Evolutionary conservation across 2,329 filamentous ascomycete species (phyloP).

Genomic region (Aspergillus sp.): DNA sequence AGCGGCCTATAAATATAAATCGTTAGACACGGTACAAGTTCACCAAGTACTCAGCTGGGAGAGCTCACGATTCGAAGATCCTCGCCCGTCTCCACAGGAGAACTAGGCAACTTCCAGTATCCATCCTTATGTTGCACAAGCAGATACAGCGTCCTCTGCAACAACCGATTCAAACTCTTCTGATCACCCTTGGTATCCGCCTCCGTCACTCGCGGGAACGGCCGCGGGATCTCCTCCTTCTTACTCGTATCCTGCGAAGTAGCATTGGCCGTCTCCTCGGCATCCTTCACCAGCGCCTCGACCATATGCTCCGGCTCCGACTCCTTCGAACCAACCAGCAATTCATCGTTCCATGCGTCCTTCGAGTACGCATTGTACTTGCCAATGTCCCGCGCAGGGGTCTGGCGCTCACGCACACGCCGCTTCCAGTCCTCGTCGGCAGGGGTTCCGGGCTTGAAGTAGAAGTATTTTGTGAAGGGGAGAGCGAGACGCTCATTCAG

Average conservation of each 20-base stretch:
- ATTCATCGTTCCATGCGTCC: constrained; percentile 86
- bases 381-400: constrained; percentile 77
- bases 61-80: constrained; percentile 71
- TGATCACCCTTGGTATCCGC: constrained; percentile 71
- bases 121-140: constrained; percentile 66
- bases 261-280: constrained; percentile 47
- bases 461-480: constrained; percentile 85
- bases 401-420: constrained; percentile 69
- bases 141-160: constrained; percentile 81
- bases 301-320: constrained; percentile 59
- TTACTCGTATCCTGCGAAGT: constrained; percentile 40
- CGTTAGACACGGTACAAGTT: constrained; percentile 1
- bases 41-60: not conserved
- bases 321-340: constrained; percentile 65
- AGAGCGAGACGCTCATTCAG: constrained; percentile 86
- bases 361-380: constrained; percentile 68
- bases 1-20: constrained; percentile 56
- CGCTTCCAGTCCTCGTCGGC: constrained; percentile 82
- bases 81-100: constrained; percentile 62
- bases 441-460: constrained; percentile 86
- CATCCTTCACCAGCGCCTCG: constrained; percentile 66
- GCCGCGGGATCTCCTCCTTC: constrained; percentile 62
- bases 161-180: constrained; percentile 67
- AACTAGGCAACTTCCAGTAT: constrained; percentile 75
- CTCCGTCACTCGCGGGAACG: constrained; percentile 63